phyloP scores from a whole-genome alignment of 2,329 filamentous ascomycete genomes.

The Trichoderma harzianum region DNA sequence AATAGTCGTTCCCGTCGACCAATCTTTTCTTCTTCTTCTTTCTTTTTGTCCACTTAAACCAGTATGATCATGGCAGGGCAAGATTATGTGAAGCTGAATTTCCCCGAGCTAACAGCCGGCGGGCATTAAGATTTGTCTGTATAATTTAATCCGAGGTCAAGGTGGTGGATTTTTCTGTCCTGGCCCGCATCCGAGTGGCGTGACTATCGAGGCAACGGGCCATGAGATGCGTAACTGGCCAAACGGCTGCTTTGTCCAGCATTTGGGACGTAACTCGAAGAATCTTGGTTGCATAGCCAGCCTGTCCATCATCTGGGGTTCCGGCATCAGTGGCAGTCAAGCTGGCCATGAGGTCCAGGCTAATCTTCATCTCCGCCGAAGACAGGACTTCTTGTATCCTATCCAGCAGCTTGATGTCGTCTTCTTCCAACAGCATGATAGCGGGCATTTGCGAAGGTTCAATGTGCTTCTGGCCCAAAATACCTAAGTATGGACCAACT shows the following conservation, averaged over 20 bases:
- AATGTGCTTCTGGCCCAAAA: conserved; percentile 78
- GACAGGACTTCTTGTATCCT: conserved; percentile 79
- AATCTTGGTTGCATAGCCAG: conserved; percentile 81
- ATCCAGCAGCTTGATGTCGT: conserved; percentile 79
- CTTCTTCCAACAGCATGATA: conserved; percentile 86
- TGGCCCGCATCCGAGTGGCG: conserved; percentile 48
- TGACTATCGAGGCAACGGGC: conserved; percentile 54
- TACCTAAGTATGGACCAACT: conserved; percentile 82
- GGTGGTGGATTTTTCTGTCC: conserved; percentile 50
- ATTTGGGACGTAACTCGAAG: conserved; percentile 80
- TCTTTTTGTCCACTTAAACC: neutral
- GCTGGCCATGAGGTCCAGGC: conserved; percentile 47
- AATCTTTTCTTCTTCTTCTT: too few relatives aligned
- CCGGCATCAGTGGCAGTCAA: conserved; percentile 52
- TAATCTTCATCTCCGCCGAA: conserved; percentile 77
- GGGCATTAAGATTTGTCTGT: neutral
- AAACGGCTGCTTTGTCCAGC: conserved; percentile 84
- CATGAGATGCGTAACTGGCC: conserved; percentile 66
- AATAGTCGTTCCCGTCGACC: neutral
- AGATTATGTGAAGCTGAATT: neutral
- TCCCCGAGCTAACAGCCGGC: neutral
- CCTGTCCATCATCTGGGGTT: conserved; percentile 55
- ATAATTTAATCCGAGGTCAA: conserved; percentile 37
- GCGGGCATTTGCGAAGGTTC: conserved; percentile 78
- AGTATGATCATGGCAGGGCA: neutral